phyloP scores from a whole-genome alignment of 2,329 filamentous ascomycete species.

The Paecilomyces variotii region DNA sequence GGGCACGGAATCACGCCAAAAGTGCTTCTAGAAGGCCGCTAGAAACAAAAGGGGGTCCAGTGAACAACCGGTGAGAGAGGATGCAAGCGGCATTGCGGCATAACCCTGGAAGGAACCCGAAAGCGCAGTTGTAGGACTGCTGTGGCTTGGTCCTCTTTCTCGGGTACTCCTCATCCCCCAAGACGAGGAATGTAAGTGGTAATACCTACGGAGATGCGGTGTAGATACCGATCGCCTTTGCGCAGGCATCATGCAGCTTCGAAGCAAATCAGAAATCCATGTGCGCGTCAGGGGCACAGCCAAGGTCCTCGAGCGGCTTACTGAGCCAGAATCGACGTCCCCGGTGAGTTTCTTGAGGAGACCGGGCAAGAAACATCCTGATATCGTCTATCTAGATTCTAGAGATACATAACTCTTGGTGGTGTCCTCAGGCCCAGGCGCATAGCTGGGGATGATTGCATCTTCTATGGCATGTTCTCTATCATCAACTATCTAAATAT shows the following conservation, averaged over 20 bases:
- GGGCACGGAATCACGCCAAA: background rate
- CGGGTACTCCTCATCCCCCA: background rate
- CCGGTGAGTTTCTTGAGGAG: background rate
- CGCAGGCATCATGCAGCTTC: background rate
- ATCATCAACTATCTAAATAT: background rate
- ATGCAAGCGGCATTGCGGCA: background rate
- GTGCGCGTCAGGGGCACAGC: background rate
- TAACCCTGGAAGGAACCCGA: background rate
- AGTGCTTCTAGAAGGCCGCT: background rate
- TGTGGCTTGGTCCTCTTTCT: background rate
- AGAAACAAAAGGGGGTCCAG: background rate
- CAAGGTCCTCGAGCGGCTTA: background rate
- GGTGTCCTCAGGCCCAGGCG: background rate
- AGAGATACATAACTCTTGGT: background rate
- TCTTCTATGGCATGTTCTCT: background rate
- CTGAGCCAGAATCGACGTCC: background rate
- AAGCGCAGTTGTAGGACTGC: background rate
- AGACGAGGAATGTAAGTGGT: background rate
- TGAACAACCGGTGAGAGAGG: background rate
- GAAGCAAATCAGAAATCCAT: background rate
- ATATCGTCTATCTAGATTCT: background rate
- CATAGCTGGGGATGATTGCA: background rate
- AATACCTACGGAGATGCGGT: background rate
- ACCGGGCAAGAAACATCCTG: background rate
- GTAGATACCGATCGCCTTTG: background rate